Percentiles rank a stretch among this genome's conserved stretches.
phyloP scores from a whole-genome alignment of 305 asterid genomes.

The Withania somnifera region DNA sequence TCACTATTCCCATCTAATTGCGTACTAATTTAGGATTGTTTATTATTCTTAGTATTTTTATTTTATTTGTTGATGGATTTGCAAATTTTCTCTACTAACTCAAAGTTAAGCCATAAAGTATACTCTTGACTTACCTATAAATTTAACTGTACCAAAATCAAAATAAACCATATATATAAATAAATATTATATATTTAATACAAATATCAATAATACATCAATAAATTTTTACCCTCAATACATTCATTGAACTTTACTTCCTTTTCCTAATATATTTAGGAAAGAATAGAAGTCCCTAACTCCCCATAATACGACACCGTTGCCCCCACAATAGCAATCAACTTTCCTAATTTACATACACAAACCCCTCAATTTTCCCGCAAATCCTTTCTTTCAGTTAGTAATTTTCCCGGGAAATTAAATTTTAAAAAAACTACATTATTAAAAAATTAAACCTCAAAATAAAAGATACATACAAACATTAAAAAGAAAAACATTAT shows the following conservation, averaged over 20 bases:
- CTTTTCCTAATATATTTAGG: not conserved
- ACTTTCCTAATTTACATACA: not conserved
- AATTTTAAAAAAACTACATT: not conserved
- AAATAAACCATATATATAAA: no score
- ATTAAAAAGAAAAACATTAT: not conserved
- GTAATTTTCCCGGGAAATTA: slow-evolving; percentile 18
- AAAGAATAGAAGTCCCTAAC: no score
- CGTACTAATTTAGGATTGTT: no score
- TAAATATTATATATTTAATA: no score
- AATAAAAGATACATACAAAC: not conserved
- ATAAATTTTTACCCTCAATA: not conserved
- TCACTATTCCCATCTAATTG: no score
- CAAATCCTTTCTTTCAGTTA: slow-evolving; percentile 1
- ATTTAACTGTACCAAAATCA: no score
- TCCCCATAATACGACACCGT: not conserved
- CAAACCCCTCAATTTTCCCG: slow-evolving; percentile 21
- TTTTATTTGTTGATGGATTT: no score
- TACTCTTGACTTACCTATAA: no score
- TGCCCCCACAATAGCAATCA: not conserved
- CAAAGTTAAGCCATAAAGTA: no score
- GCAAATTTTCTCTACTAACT: no score
- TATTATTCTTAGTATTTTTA: no score
- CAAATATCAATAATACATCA: not conserved
- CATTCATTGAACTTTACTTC: no score
- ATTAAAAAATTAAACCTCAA: not conserved